Evolutionary conservation across 352 stramenopile genomes (phyloP).

Genomic region (Phytopythium delawarense): DNA sequence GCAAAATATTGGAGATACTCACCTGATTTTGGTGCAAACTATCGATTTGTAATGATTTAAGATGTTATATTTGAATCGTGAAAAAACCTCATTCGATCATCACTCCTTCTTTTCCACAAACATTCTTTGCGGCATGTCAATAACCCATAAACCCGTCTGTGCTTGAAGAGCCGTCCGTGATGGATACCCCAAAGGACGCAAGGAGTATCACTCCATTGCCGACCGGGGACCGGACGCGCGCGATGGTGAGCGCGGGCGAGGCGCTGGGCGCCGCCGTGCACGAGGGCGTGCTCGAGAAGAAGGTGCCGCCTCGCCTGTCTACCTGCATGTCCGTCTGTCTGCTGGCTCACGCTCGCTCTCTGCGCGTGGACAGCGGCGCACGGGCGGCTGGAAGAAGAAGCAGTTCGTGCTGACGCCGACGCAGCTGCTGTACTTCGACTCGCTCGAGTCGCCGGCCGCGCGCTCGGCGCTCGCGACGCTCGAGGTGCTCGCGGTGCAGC

Average conservation of each 20-base stretch:
- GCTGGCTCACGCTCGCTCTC: background rate
- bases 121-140: too few relatives aligned
- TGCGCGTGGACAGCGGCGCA: conserved; percentile 29
- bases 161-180: too few relatives aligned
- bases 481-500: conserved; percentile 62
- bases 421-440: conserved; percentile 70
- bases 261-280: conserved; percentile 48
- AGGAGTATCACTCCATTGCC: too few relatives aligned
- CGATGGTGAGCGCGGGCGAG: conserved; percentile 68
- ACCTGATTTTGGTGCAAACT: too few relatives aligned
- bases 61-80: too few relatives aligned
- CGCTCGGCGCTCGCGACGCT: conserved; percentile 45
- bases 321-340: background rate
- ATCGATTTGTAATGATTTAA: too few relatives aligned
- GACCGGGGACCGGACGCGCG: too few relatives aligned
- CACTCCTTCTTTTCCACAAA: too few relatives aligned
- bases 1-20: too few relatives aligned
- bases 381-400: conserved; percentile 78
- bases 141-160: too few relatives aligned
- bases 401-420: conserved; percentile 67
- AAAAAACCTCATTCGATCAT: too few relatives aligned
- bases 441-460: conserved; percentile 35
- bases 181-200: too few relatives aligned
- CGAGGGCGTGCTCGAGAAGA: conserved; percentile 61
- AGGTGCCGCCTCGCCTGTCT: conserved; percentile 18